A percentile compares a stretch with the other conserved stretches of the same genome.
phyloP scores from a whole-genome alignment of 2,329 filamentous ascomycete species.

The Diaporthe sp. region DNA sequence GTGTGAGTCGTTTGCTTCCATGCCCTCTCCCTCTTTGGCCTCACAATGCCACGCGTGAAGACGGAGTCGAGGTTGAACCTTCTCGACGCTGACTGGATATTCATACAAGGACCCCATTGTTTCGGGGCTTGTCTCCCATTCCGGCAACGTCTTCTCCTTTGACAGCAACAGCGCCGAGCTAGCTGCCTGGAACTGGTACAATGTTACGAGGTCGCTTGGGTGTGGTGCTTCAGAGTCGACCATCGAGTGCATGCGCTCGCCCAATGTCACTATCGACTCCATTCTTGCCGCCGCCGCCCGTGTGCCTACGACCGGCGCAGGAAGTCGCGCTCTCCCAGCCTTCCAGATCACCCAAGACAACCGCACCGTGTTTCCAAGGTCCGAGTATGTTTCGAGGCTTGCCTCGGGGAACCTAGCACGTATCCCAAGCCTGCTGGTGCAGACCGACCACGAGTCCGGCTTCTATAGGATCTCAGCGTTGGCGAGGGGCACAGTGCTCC shows the following conservation, averaged over 20 bases:
- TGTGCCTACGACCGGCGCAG: not conserved
- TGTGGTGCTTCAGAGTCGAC: constrained; percentile 19
- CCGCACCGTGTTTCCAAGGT: not conserved
- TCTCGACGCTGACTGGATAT: not conserved
- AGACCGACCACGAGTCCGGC: constrained; percentile 14
- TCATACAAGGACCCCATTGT: constrained; percentile 1
- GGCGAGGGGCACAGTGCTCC: not conserved
- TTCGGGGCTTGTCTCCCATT: constrained; percentile 4
- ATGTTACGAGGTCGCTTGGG: constrained; percentile 15
- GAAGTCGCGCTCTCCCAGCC: not conserved
- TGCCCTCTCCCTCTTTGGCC: not conserved
- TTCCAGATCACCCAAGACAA: constrained; percentile 15
- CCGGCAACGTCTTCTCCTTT: constrained; percentile 7
- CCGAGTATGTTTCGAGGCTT: not conserved
- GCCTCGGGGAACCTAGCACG: not conserved
- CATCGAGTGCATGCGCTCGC: constrained; percentile 19
- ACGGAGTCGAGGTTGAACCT: not conserved
- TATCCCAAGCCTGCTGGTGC: not conserved
- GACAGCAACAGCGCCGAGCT: constrained; percentile 13
- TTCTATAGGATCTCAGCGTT: constrained; percentile 11
- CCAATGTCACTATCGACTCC: not conserved
- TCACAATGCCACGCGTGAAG: not conserved
- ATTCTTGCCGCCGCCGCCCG: constrained; percentile 5
- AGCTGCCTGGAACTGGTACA: constrained; percentile 17
- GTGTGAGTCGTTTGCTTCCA: not conserved